A percentile compares a stretch with the other conserved stretches of the same genome.
These are phyloP conservation scores for Parastagonospora avenae DNA, from an alignment of 2,329 filamentous ascomycete species.

Conservation along the genomic window DNA sequence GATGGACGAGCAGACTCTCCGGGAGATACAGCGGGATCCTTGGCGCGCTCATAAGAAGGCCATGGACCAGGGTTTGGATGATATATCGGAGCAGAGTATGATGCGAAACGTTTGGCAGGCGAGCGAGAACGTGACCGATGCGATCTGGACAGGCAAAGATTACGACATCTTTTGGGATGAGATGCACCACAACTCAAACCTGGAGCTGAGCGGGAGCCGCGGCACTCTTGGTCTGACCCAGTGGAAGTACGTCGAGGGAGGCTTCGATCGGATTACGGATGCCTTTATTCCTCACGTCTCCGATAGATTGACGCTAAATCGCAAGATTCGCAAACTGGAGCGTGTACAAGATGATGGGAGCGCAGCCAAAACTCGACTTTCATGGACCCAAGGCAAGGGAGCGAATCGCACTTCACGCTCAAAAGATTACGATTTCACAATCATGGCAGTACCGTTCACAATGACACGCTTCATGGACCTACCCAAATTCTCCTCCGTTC, in stretches of 20 bases:
- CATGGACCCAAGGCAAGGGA: background rate
- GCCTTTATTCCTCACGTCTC: background rate
- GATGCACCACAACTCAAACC: constrained; percentile 2
- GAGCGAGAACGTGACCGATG: background rate
- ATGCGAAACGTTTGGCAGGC: background rate
- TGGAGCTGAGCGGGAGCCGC: background rate
- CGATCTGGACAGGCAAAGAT: constrained; percentile 3
- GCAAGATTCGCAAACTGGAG: background rate
- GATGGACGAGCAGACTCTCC: background rate
- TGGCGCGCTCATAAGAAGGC: background rate
- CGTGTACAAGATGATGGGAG: background rate
- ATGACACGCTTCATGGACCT: constrained; percentile 6
- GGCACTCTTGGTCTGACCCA: background rate
- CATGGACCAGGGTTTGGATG: background rate
- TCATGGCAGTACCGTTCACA: constrained; percentile 2
- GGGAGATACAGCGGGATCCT: background rate
- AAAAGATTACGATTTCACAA: constrained; percentile 4
- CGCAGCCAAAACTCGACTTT: background rate
- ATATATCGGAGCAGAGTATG: background rate
- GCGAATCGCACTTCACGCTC: background rate
- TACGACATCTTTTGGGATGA: constrained; percentile 8
- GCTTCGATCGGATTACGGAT: background rate
- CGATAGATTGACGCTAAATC: background rate
- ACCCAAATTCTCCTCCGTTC: constrained; percentile 2
- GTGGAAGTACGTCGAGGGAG: background rate